These are phyloP conservation scores for Xylaria telfairii DNA, from an alignment of 495 filamentous ascomycete species.

Conservation along the genomic window DNA sequence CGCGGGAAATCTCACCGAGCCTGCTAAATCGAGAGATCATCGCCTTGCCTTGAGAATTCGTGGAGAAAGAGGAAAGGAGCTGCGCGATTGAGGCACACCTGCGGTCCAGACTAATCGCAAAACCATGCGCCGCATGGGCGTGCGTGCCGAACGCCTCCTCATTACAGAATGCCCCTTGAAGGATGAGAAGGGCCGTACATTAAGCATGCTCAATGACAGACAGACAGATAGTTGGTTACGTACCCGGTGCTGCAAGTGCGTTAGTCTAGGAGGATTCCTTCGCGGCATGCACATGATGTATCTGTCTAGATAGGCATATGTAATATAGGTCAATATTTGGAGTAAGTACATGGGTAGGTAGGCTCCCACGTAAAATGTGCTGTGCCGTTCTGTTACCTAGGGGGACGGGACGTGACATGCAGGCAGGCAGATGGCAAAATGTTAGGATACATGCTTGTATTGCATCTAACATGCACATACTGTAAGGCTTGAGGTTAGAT, in stretches of 20 bases:
- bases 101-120: background rate
- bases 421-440: background rate
- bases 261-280: slow-evolving; percentile 2
- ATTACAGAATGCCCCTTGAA: slow-evolving; percentile 1
- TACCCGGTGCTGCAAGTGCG: slow-evolving; percentile 3
- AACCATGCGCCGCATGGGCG: background rate
- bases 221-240: background rate
- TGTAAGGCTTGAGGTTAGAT: background rate
- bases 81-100: background rate
- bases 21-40: background rate
- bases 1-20: background rate
- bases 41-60: background rate
- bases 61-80: background rate
- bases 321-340: background rate
- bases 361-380: background rate
- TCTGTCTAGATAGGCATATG: background rate
- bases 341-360: background rate
- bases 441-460: background rate
- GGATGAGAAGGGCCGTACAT: slow-evolving; percentile 20
- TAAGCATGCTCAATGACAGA: background rate
- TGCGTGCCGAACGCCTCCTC: background rate
- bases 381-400: slow-evolving; percentile 13
- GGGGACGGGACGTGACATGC: background rate
- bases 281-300: background rate
- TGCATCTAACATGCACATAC: background rate